Evolutionary conservation across 176 grass and related monocot genomes (phyloP).

Genomic region (Aechmea fasciata): DNA sequence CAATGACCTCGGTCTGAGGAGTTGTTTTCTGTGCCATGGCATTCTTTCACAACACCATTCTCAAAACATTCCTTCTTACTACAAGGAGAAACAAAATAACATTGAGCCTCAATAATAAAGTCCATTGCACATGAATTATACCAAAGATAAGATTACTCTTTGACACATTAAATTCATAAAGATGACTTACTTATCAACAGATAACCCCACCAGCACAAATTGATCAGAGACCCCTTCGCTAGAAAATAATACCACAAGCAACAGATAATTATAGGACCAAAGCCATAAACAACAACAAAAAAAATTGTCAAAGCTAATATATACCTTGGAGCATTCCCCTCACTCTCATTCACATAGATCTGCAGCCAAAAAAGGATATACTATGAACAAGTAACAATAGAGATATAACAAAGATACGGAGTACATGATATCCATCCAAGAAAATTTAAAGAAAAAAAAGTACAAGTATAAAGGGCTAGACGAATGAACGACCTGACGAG

Average conservation of each 20-base stretch:
- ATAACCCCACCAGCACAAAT: slow-evolving; percentile 61
- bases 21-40: slow-evolving; percentile 1
- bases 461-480: no score
- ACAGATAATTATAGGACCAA: no score
- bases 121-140: neutral
- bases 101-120: slow-evolving; percentile 11
- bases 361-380: neutral
- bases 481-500: neutral
- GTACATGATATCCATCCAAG: no score
- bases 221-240: slow-evolving; percentile 48
- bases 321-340: slow-evolving; percentile 3
- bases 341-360: slow-evolving; percentile 6
- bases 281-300: neutral
- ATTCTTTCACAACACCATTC: slow-evolving; percentile 22
- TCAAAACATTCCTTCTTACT: slow-evolving; percentile 28
- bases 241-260: slow-evolving; percentile 10
- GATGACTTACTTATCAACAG: slow-evolving; percentile 46
- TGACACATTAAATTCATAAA: slow-evolving; percentile 19
- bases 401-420: no score
- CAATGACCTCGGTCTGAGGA: neutral
- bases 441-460: no score
- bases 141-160: slow-evolving; percentile 1
- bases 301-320: neutral
- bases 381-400: no score
- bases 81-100: neutral